phyloP scores from a whole-genome alignment of 148 eudicot species.

The Fagopyrum homotropicum region DNA sequence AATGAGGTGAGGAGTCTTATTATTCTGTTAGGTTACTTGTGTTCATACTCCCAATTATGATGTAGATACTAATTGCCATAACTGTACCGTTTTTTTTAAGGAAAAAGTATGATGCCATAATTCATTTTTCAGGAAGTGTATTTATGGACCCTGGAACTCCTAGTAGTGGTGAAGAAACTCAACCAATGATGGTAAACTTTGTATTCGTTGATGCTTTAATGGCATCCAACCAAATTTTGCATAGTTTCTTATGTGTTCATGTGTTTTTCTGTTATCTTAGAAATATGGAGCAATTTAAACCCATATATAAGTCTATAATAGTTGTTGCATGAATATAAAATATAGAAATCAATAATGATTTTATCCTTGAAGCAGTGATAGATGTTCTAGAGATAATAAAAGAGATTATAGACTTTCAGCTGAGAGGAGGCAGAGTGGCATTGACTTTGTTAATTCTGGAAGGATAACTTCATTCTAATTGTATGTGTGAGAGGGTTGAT shows the following conservation, averaged over 20 bases:
- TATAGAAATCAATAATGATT: no score
- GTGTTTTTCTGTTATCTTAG: neutral
- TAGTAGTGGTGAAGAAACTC: constrained; percentile 28
- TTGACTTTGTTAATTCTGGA: neutral
- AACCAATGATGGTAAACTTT: constrained; percentile 32
- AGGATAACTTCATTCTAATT: neutral
- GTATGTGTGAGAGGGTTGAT: neutral
- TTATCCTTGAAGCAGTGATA: neutral
- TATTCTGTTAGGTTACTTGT: neutral
- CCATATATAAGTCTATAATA: neutral
- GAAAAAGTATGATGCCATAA: neutral
- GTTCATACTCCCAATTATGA: neutral
- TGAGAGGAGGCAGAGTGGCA: neutral
- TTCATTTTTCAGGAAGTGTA: neutral
- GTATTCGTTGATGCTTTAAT: neutral
- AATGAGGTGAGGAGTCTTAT: constrained; percentile 1
- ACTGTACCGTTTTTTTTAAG: neutral
- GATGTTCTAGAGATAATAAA: neutral
- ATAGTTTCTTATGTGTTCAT: neutral
- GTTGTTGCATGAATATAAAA: neutral
- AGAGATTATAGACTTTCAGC: neutral
- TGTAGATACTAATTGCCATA: neutral
- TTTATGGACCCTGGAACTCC: constrained; percentile 35
- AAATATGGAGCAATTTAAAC: neutral
- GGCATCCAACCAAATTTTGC: neutral